Percentiles rank a stretch among this genome's conserved stretches.
Conservation (phyloP, 345 rosid species). For the Pistacia atlantica region DNA sequence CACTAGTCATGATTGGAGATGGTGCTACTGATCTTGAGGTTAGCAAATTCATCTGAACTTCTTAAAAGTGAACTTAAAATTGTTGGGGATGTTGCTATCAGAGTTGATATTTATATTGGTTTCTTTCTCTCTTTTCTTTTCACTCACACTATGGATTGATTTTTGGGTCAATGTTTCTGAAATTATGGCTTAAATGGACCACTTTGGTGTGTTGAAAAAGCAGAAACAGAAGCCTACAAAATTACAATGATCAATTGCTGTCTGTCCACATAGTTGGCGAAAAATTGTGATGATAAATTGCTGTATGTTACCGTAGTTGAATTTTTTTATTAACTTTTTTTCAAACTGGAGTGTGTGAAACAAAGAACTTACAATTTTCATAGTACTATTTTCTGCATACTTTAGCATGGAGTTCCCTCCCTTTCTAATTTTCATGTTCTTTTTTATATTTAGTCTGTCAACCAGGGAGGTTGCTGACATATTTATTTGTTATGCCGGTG, state of each 20-base stretch:
- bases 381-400: background rate
- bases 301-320: background rate
- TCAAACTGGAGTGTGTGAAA: background rate
- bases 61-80: background rate
- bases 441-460: constrained; percentile 51
- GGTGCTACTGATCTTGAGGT: constrained; percentile 99
- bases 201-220: background rate
- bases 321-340: background rate
- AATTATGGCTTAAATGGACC: background rate
- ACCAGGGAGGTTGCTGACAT: constrained; percentile 92
- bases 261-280: no score
- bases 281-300: background rate
- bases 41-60: constrained; percentile 20
- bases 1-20: constrained; percentile 92
- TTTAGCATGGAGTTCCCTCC: background rate
- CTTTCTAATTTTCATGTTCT: background rate
- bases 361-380: background rate
- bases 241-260: background rate
- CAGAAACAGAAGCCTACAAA: background rate
- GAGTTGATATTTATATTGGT: background rate
- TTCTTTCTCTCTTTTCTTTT: background rate
- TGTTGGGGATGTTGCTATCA: background rate
- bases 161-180: background rate
- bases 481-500: constrained; percentile 88
- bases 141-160: background rate